Base-by-base conservation (phyloP, 192 early-diverging fungal species). In the Dissophora ornata region DNA sequence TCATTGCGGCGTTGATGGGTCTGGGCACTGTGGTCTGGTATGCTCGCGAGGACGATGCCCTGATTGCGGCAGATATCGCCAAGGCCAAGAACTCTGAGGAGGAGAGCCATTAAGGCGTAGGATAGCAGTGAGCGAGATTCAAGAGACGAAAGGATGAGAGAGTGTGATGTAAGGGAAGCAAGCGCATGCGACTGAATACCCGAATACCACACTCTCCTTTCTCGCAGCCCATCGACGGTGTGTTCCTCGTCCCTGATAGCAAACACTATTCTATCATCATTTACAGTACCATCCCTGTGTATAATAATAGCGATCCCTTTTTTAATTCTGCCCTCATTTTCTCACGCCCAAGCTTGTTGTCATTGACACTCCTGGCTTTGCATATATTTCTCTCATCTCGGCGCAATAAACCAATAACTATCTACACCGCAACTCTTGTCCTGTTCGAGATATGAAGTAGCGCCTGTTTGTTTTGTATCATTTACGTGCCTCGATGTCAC, bases 1-100 rank as follows among this genome's bases (percentile, higher is more conserved):
- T 92, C 44, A 58, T 96, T 19, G 69, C 87, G 22, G 93, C 92
- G 29, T 48, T 96, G 8, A 42, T 94, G 50, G 94, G 94, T 61
- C 84, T 94, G 50, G 82, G 61, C 15, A 84, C 91, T 6, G 90
- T 96, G 40, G 42, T 92, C 48, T 96, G 92, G 92, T 94, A 91
- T 59, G 85, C 87, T 15, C 73, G 65, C 24, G 73, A 77, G 41
- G 73, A 77, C 49, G 73, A 77, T 51, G 64, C 59, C n/a, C 47
- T 25, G 4, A 67, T 77, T 56, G 34, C 57, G 10, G 57, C 73
- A 29, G 44, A 77, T 45, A 57, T 67, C 19, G 45, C 64, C 57
- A 59, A 67, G 73, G 63, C 73, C 57, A 77, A 62, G 65, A 48
- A 29, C 47, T 21, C 29, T 29, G 73, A 62, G 38, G 57, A 67